Conservation (phyloP, 768 basidiomycete genomes). For the Termitomyces sp. region DNA sequence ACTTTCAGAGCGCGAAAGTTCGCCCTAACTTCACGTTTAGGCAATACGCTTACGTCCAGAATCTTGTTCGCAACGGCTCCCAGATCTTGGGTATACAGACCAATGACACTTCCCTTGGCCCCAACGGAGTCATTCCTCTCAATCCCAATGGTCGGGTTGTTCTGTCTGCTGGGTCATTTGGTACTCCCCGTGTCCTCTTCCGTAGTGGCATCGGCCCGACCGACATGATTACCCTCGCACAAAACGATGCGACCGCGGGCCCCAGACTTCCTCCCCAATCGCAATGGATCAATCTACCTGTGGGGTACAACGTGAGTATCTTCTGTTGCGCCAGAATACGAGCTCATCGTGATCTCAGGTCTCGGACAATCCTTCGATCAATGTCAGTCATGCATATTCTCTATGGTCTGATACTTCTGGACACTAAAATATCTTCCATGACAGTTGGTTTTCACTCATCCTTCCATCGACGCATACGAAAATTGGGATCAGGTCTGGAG, state of each 20-base stretch:
- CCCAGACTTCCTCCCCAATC: conserved; percentile 39
- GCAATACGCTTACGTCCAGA: conserved; percentile 40
- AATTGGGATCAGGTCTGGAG: conserved; percentile 58
- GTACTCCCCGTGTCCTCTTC: conserved; percentile 52
- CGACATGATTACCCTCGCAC: conserved; percentile 49
- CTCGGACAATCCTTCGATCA: conserved; percentile 60
- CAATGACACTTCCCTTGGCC: conserved; percentile 51
- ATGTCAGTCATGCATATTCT: conserved; percentile 27
- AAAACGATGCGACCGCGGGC: conserved; percentile 38
- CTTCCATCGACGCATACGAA: conserved; percentile 56
- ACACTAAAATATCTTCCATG: background rate
- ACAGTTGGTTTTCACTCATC: conserved; percentile 60
- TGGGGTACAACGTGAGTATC: conserved; percentile 40
- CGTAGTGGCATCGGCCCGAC: conserved; percentile 56
- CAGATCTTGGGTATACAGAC: conserved; percentile 55
- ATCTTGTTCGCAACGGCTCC: conserved; percentile 51
- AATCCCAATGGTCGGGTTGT: conserved; percentile 55
- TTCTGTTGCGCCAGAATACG: background rate
- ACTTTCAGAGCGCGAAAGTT: conserved; percentile 49
- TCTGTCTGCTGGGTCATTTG: conserved; percentile 52
- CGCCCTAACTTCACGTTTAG: conserved; percentile 48
- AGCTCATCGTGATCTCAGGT: conserved; percentile 22
- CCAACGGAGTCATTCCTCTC: conserved; percentile 48
- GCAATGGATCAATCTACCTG: conserved; percentile 55
- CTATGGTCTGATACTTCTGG: background rate